Conservation (phyloP, 805 yeast species). For the Helenozyma baotianmanensis region DNA sequence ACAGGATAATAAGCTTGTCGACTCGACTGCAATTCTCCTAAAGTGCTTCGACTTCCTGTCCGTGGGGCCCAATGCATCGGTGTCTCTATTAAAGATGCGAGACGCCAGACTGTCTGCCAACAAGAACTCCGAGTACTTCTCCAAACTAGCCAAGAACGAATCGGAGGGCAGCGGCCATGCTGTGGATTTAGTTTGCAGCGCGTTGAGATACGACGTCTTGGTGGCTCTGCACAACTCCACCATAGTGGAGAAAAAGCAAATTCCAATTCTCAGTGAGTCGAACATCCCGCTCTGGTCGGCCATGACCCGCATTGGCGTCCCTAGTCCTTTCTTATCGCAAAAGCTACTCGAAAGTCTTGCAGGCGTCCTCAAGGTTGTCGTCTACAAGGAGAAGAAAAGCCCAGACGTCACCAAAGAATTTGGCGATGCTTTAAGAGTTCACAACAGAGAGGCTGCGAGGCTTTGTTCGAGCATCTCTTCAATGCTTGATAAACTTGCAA, state of each 20-base stretch:
- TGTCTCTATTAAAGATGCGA: slow-evolving; percentile 37
- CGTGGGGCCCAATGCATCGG: slow-evolving; percentile 20
- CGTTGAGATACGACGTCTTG: slow-evolving; percentile 17
- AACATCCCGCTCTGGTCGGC: slow-evolving; percentile 10
- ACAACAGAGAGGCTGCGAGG: slow-evolving; percentile 24
- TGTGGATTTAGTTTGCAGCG: slow-evolving; percentile 6
- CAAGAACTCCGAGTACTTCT: slow-evolving; percentile 32
- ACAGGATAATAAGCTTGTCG: not conserved
- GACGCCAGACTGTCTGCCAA: slow-evolving; percentile 49
- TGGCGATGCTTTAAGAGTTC: slow-evolving; percentile 24
- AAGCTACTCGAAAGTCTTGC: slow-evolving; percentile 15
- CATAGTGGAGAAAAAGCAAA: slow-evolving; percentile 7
- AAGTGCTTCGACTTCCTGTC: slow-evolving; percentile 16
- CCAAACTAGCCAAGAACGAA: slow-evolving; percentile 15
- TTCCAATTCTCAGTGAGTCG: slow-evolving; percentile 10
- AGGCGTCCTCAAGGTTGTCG: slow-evolving; percentile 15
- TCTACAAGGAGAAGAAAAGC: slow-evolving; percentile 22
- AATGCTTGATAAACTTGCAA: slow-evolving; percentile 29
- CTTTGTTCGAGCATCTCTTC: slow-evolving; percentile 18
- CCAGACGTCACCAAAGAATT: slow-evolving; percentile 16
- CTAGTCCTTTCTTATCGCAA: slow-evolving; percentile 9
- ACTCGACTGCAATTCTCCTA: slow-evolving; percentile 11
- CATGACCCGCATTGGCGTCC: slow-evolving; percentile 6
- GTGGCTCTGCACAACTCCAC: slow-evolving; percentile 10
- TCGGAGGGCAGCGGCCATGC: slow-evolving; percentile 3